Evolutionary conservation across 768 basidiomycete species (phyloP), one percentile per base, ranked within the genome.

Genomic region (Leccinum truebloodii): DNA sequence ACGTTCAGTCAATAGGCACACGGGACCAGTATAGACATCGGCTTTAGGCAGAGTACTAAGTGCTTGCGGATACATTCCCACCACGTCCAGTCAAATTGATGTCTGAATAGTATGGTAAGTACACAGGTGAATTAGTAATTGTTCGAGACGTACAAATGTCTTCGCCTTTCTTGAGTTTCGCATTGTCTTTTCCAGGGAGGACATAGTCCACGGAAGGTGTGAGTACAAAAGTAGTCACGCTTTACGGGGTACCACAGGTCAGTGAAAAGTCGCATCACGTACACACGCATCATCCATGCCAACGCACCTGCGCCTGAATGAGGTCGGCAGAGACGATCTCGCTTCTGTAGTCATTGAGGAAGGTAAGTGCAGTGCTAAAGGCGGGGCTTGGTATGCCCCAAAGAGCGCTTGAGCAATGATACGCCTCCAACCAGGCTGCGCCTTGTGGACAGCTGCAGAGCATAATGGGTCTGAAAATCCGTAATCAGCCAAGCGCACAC

Each of bases 41-140:
- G 52, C 37, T 62, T 77, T 80, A 89, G 63, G 85, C 88, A 66
- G 78, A 78, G 84, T 98, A 98, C 24, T 26, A 26, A 55, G 89
- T 86, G 62, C 86, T 88, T 39, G 95, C 90, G 57, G 96, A 94
- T 59, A 96, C 94, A 67, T 88, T 94, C 65, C 96, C 96, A 55
- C 96, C 96, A 66, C 94, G 93, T 52, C 96, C 96, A 67, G 95
- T 98, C 96, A 96, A 98, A 83, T 97, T 98, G 80, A 96, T 82
- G 80, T 99, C 96, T 91, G 61, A 13, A 37, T 6, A 54, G 20
- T 8, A 32, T 34, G 13, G 46, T 68, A 60, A 62, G 56, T 30
- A 22, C 20, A 30, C 8, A 18, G 50, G 12, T 30, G 55, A 26
- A 52, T 32, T n/a, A 8, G 26, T 6, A 24, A 44, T 48, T 5